Conservation (phyloP, 306 rosid species). For the Prunus mongolica region DNA sequence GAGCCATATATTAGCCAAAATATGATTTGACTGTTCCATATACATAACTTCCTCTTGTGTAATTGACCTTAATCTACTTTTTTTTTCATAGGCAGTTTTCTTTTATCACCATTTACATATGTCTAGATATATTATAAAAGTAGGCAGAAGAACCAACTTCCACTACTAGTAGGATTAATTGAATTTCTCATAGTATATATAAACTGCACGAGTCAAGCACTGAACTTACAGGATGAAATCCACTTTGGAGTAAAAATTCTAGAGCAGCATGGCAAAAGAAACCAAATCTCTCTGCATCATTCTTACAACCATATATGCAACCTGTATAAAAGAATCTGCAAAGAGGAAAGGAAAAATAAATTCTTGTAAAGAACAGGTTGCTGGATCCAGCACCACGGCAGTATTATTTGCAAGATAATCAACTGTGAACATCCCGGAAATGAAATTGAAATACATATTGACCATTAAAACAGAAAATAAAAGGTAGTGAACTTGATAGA, state of each 20-base stretch:
- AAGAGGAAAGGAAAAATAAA: conserved; percentile 1
- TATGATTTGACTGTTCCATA: not conserved
- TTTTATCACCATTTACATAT: not conserved
- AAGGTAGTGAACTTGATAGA: not conserved
- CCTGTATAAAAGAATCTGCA: conserved; percentile 70
- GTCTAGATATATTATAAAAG: not conserved
- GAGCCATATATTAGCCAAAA: not conserved
- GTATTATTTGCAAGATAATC: not conserved
- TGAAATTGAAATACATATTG: not conserved
- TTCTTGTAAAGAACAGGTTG: not conserved
- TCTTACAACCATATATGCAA: conserved; percentile 79
- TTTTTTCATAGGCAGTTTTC: not conserved
- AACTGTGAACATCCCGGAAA: not conserved
- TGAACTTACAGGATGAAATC: conserved; percentile 86
- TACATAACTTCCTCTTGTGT: not conserved
- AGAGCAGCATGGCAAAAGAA: conserved; percentile 96
- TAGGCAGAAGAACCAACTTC: conserved; percentile 1
- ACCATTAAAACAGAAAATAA: not conserved
- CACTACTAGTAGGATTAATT: not conserved
- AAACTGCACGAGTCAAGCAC: not conserved
- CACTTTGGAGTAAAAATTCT: conserved; percentile 78
- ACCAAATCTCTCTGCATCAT: conserved; percentile 88
- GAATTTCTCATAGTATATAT: not conserved
- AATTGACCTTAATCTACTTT: not conserved
- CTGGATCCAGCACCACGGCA: not conserved